Base-by-base conservation (phyloP, 805 yeast species). In the Saturnispora serradocipensis region DNA sequence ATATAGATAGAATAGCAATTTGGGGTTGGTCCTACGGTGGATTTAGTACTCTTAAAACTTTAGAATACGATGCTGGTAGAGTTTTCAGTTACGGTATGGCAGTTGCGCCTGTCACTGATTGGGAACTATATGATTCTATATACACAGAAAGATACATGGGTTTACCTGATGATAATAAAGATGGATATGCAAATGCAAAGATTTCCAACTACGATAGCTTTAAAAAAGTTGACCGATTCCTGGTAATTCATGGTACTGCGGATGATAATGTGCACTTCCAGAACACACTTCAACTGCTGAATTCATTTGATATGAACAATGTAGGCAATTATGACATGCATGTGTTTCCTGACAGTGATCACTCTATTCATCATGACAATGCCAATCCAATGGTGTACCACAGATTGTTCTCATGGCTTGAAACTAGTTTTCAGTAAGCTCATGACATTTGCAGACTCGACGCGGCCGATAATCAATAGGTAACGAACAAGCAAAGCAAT, bases 21-120 rank as follows among this genome's bases (percentile, higher is more conserved):
- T 86, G 93, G 90, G 95, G 95, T 15, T 86, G 93, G 90, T 83
- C 90, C 0, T 86, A 85, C 65, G 95, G 95, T 51, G 95, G 91
- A 0, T 86, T 82, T 61, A 72, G 83, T 8, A 82, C 91, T 0
- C 67, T 86, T 49, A 86, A 86, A 63, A 84, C 90, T 0, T 62
- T 86, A 34, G 95, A 86, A 63, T 72, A 70, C 46, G 95, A 86
- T 61, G 60, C 64, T 13, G 82, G 86, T 5, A 66, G 76, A 8
- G 73, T 75, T 0, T 86, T 86, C 70, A 81, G 81, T 54, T 86
- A 76, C 61, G 93, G 91, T 8, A 79, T 84, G 73, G 81, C 90
- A 0, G 89, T 86, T 42, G 95, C 95, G 0, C 95, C 95, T 0
- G 95, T 86, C 3, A 86, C 95, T 5, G 74, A 84, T 59, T 86